A percentile compares a stretch with the other conserved stretches of the same genome.
Evolutionary conservation across 108 stramenopile genomes (phyloP).

Genomic region (Nitzschia sp.): DNA sequence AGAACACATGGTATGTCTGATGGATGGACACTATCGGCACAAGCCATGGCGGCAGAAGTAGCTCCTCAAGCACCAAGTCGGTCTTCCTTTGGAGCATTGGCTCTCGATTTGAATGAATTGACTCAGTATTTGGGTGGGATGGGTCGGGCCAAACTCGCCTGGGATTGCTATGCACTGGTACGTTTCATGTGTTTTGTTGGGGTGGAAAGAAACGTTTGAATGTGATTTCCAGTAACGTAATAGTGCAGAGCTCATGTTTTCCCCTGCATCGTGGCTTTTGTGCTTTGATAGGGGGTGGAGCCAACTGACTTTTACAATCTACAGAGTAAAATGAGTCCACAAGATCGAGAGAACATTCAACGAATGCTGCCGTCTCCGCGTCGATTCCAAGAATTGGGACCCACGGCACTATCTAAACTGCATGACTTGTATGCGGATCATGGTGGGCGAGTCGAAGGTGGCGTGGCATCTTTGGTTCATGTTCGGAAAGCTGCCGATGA

Average conservation of each 20-base stretch:
- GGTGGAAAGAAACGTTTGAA: slow-evolving; percentile 27
- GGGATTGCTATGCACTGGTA: slow-evolving; percentile 72
- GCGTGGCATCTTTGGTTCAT: slow-evolving; percentile 60
- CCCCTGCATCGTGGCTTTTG: slow-evolving; percentile 16
- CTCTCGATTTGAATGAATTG: slow-evolving; percentile 67
- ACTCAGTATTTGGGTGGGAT: slow-evolving; percentile 48
- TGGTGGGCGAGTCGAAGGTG: slow-evolving; percentile 59
- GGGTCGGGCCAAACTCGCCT: slow-evolving; percentile 62
- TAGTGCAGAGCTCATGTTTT: slow-evolving; percentile 2
- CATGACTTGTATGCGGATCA: slow-evolving; percentile 40
- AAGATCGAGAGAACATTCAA: slow-evolving; percentile 33
- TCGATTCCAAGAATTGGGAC: slow-evolving; percentile 50
- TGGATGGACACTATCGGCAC: too few relatives aligned
- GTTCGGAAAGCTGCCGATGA: slow-evolving; percentile 46
- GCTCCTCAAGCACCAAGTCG: background rate
- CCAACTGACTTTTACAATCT: slow-evolving; percentile 43
- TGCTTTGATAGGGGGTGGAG: slow-evolving; percentile 40
- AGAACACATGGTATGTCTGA: too few relatives aligned
- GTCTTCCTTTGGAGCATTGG: too few relatives aligned
- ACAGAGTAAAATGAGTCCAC: background rate
- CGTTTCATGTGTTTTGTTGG: slow-evolving; percentile 14
- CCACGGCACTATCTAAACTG: slow-evolving; percentile 39
- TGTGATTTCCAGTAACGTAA: too few relatives aligned
- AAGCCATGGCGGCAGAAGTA: too few relatives aligned
- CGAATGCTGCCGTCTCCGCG: slow-evolving; percentile 51